Evolutionary conservation across 345 rosid genomes (phyloP).

Genomic region (Acer saccharum): DNA sequence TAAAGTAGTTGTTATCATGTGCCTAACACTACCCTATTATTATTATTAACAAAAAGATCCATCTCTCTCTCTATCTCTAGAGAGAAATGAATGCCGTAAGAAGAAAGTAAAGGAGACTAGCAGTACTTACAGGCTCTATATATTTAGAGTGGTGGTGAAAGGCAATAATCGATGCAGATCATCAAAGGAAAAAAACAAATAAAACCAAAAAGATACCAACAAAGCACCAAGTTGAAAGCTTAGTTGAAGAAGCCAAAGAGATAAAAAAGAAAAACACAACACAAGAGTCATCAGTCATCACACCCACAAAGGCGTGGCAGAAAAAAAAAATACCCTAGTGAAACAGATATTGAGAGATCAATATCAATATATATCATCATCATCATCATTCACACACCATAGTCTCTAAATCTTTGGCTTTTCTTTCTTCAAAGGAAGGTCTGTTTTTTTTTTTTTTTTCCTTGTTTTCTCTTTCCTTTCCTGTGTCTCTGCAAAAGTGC

Average conservation of each 20-base stretch:
- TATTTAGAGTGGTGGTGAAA: slow-evolving; percentile 36
- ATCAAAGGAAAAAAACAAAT: slow-evolving; percentile 20
- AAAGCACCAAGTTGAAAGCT: slow-evolving; percentile 32
- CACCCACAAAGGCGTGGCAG: slow-evolving; percentile 35
- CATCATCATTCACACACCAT: neutral
- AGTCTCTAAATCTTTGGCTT: slow-evolving; percentile 22
- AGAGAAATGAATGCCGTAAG: slow-evolving; percentile 62
- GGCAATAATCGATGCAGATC: slow-evolving; percentile 7
- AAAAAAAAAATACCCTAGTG: slow-evolving; percentile 31
- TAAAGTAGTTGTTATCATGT: too few relatives aligned
- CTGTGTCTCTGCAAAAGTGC: slow-evolving; percentile 12
- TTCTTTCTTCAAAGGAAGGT: slow-evolving; percentile 31
- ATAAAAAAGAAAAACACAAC: slow-evolving; percentile 21
- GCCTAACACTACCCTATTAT: too few relatives aligned
- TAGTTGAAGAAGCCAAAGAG: slow-evolving; percentile 31
- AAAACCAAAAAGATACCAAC: slow-evolving; percentile 36
- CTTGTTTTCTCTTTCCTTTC: slow-evolving; percentile 10
- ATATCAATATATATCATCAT: slow-evolving; percentile 5
- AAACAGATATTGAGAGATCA: slow-evolving; percentile 26
- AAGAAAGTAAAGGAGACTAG: slow-evolving; percentile 75
- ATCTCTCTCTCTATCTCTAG: neutral
- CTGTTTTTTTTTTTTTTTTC: slow-evolving; percentile 31
- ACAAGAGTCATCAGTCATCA: slow-evolving; percentile 18
- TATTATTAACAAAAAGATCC: neutral
- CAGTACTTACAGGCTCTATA: slow-evolving; percentile 48